Base-by-base conservation (phyloP, 2,329 filamentous ascomycete genomes). In the Dothideomycetes sp. region DNA sequence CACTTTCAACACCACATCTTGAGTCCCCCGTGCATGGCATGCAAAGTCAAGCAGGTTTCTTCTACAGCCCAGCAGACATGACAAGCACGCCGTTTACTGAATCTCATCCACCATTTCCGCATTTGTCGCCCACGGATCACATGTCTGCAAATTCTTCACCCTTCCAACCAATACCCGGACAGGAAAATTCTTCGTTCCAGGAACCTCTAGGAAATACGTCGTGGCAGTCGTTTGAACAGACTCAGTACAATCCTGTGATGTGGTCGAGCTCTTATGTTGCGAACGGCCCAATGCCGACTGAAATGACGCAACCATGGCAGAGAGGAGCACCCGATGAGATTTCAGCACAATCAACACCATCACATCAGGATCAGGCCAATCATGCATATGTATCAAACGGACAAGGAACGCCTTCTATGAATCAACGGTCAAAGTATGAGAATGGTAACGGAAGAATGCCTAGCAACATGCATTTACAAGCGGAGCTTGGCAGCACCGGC, bases 401-500 rank as follows among this genome's bases (percentile, higher is more conserved):
- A 11, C 24, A 42, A 12, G 28, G 9, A 16, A 2, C 37, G n/a
- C 37, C 13, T 12, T 20, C 6, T 16, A 12, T 11, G 12, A 23
- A 40, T 12, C 22, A 19, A 4, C 22, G 15, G 15, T 10, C 15
- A n/a, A 28, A 20, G 20, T 19, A n/a, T 11, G 27, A 10, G n/a
- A 32, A 18, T 19, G 23, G 18, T 7, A 23, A 33, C 6, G 20
- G 7, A 2, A n/a, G n/a, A n/a, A 27, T 33, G 29, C 8, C 17
- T 13, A 22, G 27, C 12, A 24, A 20, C 9, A 28, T 19, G n/a
- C 25, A 24, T 1, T 4, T 36, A 15, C 37, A 33, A 33, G 29
- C 30, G 11, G 24, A 40, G 12, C 33, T 47, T 11, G 48, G 45
- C 28, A 49, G 56, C 5, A 56, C 51, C 4, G 46, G 57, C 18